A percentile compares a stretch with the other conserved stretches of the same genome.
Evolutionary conservation across 139 green algal species (phyloP).

Genomic region (Zygnema circumcarinatum): DNA sequence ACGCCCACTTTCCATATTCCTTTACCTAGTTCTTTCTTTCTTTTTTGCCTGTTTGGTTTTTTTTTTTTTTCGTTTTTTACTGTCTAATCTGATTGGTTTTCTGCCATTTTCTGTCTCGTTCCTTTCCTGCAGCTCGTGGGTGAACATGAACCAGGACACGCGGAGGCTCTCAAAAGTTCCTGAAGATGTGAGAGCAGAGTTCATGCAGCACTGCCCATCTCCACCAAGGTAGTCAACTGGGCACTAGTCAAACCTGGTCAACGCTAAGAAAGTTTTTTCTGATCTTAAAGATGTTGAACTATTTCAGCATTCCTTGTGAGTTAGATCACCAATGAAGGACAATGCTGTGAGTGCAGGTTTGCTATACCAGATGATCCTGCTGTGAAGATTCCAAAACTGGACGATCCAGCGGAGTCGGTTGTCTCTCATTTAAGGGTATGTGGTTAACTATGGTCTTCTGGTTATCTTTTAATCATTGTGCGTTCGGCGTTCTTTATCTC

Average conservation of each 20-base stretch:
- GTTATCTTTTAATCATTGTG: no score
- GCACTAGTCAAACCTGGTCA: conserved; percentile 47
- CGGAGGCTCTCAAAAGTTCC: conserved; percentile 79
- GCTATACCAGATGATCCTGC: background rate
- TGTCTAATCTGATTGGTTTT: background rate
- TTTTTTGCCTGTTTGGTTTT: background rate
- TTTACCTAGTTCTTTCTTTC: no score
- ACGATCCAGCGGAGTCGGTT: conserved; percentile 12
- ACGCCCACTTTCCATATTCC: no score
- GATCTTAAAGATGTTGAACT: conserved; percentile 9
- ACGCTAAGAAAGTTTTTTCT: background rate
- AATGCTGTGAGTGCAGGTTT: conserved; percentile 69
- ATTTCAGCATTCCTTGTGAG: conserved; percentile 72
- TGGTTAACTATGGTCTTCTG: conserved; percentile 56
- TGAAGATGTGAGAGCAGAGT: conserved; percentile 69
- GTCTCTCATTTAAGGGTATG: conserved; percentile 61
- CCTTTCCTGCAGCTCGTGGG: conserved; percentile 80
- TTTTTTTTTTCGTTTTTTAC: background rate
- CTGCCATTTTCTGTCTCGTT: no score
- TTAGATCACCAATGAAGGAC: conserved; percentile 95
- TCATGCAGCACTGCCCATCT: conserved; percentile 52
- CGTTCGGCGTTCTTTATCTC: no score
- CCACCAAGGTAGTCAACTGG: conserved; percentile 21
- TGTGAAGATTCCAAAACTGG: conserved; percentile 10
- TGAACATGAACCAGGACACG: conserved; percentile 88